Evolutionary conservation across 2,329 filamentous ascomycete species (phyloP), one percentile per base, ranked within the genome.

Genomic region (Fulvia fulva): DNA sequence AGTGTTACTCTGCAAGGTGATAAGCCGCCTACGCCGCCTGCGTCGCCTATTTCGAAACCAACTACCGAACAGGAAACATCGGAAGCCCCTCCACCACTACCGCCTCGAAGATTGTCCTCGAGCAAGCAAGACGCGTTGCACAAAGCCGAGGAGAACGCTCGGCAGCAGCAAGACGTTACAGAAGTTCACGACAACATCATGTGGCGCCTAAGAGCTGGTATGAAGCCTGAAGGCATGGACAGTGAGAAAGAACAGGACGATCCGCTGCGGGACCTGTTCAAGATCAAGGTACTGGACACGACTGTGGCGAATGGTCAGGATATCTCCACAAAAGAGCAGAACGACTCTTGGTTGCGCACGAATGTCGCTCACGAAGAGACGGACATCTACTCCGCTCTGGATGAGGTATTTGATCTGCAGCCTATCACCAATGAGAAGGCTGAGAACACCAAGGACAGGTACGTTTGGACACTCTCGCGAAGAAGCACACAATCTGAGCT

Each of bases 121-220:
- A 58, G 60, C 22, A 63, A 66, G 55, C 23, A 28, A 32, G 23
- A 50, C 23, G 61, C 70, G 41, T 67, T 81, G 22, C 78, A 80
- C 34, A 77, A 81, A 55, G 78, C 84, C 5, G 80, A 85, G 65
- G 78, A 82, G 44, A 82, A 82, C 19, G 82, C 90, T 32, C 70
- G 59, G 53, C 51, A 69, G 51, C 94, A 99, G 70, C 92, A 99
- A 75, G 94, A 99, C 74, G 93, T 97, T 4, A 91, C 91, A 12
- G 94, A 99, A 74, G 93, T 97, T 47, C 92, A 97, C 77, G 91
- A 91, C 58, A 94, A 93, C 68, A 89, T 96, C 25, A 84, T 97
- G 58, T 91, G 93, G 69, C 88, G 94, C 52, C 80, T 97, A n/a
- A 89, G 94, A 68, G 91, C 90, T 53, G 92, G 93, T 2, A 92